phyloP scores from a whole-genome alignment of 305 asterid species.

The Caryopteris hybrid region DNA sequence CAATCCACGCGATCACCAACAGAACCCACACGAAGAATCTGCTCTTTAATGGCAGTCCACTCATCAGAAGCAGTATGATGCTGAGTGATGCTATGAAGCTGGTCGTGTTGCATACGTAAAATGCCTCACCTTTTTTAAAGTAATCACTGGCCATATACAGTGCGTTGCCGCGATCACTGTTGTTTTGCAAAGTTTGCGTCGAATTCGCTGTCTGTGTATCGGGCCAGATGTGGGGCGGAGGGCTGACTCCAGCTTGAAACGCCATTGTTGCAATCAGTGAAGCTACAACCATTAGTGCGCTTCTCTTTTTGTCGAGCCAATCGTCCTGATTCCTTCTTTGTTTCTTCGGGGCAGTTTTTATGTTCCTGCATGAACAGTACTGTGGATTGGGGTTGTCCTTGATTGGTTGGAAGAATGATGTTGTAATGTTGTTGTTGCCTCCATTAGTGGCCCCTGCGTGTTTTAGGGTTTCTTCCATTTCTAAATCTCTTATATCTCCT shows the following conservation, averaged over 20 bases:
- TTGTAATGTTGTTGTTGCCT: background rate
- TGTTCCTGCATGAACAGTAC: background rate
- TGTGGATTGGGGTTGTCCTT: background rate
- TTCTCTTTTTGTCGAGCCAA: constrained; percentile 31
- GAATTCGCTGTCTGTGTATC: background rate
- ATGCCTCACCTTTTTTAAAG: background rate
- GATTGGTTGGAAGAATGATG: background rate
- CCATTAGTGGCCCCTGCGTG: constrained; percentile 15
- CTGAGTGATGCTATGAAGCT: constrained; percentile 39
- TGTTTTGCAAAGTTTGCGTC: too few species aligned
- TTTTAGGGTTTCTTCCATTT: constrained; percentile 25
- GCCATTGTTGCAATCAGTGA: constrained; percentile 42
- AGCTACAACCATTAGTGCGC: constrained; percentile 40
- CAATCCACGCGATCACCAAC: constrained; percentile 38
- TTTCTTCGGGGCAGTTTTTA: background rate
- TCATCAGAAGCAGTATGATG: constrained; percentile 41
- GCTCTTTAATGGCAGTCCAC: constrained; percentile 37
- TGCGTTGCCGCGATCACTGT: too few species aligned
- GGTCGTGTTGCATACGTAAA: constrained; percentile 21
- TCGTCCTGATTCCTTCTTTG: background rate
- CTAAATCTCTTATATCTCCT: constrained; percentile 20
- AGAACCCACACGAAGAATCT: constrained; percentile 30
- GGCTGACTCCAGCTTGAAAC: constrained; percentile 29
- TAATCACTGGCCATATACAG: background rate
- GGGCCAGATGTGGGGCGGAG: constrained; percentile 2